Percentiles rank a stretch among this genome's conserved stretches.
Evolutionary conservation across 805 yeast genomes (phyloP).

Genomic region (Wickerhamomyces bovis): DNA sequence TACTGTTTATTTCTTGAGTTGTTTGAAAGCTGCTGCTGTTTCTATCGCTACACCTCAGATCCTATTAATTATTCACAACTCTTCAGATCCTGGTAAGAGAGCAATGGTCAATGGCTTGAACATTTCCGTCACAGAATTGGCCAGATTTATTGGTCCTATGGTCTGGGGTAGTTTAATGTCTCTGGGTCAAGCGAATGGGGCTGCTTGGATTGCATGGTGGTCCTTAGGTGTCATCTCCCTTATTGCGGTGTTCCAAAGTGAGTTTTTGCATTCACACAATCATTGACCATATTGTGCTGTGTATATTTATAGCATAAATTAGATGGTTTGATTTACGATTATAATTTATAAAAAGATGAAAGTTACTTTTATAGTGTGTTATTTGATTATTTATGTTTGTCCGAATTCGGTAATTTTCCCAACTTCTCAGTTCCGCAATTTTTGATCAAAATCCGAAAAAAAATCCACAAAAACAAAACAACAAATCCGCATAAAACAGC

Average conservation of each 20-base stretch:
- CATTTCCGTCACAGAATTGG: not conserved
- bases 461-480: constrained; percentile 4
- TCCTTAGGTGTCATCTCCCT: not conserved
- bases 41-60: not conserved
- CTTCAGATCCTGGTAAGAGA: not conserved
- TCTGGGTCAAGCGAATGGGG: not conserved
- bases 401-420: constrained; percentile 10
- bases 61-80: not conserved
- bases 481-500: constrained; percentile 2
- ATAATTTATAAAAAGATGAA: not conserved
- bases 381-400: constrained; percentile 20
- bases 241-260: not conserved
- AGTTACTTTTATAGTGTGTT: too few relatives aligned
- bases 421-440: not conserved
- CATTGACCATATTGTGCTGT: not conserved
- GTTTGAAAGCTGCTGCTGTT: not conserved
- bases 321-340: not conserved
- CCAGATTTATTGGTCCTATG: not conserved
- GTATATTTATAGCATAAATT: not conserved
- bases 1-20: constrained; percentile 15
- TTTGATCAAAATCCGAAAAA: not conserved
- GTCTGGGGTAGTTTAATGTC: not conserved
- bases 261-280: not conserved
- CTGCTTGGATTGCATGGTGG: not conserved
- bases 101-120: not conserved